Percentiles rank a stretch among this genome's conserved stretches.
Evolutionary conservation across 257 asterid genomes (phyloP).

Genomic region (Plectranthus barbatus): DNA sequence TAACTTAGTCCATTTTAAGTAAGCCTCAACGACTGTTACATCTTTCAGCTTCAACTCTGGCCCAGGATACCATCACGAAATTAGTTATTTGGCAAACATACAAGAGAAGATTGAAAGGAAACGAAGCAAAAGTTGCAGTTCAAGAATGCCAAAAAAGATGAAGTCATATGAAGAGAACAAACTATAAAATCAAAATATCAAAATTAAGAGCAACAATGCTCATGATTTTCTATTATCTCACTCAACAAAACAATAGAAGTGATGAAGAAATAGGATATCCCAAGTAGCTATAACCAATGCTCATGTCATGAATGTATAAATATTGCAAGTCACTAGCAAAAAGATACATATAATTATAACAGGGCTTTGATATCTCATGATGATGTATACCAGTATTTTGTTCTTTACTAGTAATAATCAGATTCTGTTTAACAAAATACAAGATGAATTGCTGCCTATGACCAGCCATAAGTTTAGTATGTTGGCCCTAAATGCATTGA

Average conservation of each 20-base stretch:
- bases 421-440: too few species aligned
- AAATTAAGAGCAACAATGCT: neutral
- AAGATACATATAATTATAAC: too few species aligned
- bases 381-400: too few species aligned
- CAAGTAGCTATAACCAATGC: neutral
- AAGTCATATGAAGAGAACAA: constrained; percentile 4
- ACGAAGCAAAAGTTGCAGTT: constrained; percentile 1
- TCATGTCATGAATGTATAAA: neutral
- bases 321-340: neutral
- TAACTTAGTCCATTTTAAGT: constrained; percentile 57
- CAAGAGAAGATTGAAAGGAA: constrained; percentile 3
- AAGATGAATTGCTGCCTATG: too few species aligned
- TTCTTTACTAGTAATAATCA: too few species aligned
- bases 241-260: neutral
- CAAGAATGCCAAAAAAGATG: constrained; percentile 4
- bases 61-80: constrained; percentile 13
- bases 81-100: constrained; percentile 14
- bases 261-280: neutral
- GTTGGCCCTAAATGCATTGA: too few species aligned
- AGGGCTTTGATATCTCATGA: too few species aligned
- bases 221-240: neutral
- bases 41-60: constrained; percentile 89
- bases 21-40: constrained; percentile 48
- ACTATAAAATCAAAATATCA: neutral
- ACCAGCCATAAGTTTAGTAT: too few species aligned